Base-by-base conservation (phyloP, 2,329 filamentous ascomycete species). In the Plenodomus tracheiphilus region DNA sequence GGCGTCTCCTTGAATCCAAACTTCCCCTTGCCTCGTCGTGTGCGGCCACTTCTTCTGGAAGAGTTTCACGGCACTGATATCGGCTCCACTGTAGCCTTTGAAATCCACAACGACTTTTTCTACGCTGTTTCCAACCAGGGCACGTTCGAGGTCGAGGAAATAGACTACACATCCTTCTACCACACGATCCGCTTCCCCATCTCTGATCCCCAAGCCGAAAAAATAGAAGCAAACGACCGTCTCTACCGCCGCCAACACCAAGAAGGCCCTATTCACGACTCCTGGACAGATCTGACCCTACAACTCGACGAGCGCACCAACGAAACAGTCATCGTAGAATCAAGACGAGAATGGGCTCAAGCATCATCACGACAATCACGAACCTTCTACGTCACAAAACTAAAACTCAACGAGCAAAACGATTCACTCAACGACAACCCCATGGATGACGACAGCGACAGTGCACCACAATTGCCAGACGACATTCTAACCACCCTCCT, bases 201-300 rank as follows among this genome's bases (percentile, higher is more conserved):
- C 10, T 61, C 75, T 25, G 65, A 73, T 2, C 76, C 78, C n/a
- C 69, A 72, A 21, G 61, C 66, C 8, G 66, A 65, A 1, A 66
- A 61, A 7, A 56, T 77, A n/a, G 72, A 80, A 53, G 72, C 74
- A n/a, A 77, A 78, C 46, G 61, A 68, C 37, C 72, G 75, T 17
- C 78, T 86, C 38, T 90, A 85, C 81, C 78, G 87, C 7, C 81
- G 87, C 15, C 78, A 86, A 41, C 85, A 89, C 57, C 75, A 74
- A 21, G 87, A 91, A 65, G 88, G 88, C 0, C 82, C 86, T 0
- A 84, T 91, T 15, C 87, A 91, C 56, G 85, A 91, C 58, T 81
- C 86, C 2, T 92, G 88, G 87, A 86, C 83, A 0, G 82, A 84
- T 48, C 72, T 92, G 3, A 80, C 80, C 3, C 73, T 91, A 1